Evolutionary conservation across 1,284 basidiomycete species (phyloP).

Genomic region (Sanguinoderma infundibulare): DNA sequence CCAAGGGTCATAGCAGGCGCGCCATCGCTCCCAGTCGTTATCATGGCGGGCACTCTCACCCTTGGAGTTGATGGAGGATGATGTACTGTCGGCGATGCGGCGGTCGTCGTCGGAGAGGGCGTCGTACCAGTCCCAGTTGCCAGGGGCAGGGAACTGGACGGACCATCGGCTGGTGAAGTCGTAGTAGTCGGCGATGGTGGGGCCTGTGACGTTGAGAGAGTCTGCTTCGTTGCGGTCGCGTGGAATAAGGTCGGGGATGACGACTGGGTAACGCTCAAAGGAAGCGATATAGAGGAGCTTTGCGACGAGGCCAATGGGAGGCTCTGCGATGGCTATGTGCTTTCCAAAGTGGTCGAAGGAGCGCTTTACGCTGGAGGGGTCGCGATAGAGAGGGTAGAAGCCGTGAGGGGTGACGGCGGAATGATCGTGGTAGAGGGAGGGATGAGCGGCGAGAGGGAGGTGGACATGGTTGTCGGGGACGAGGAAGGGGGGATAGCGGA

Average conservation of each 20-base stretch:
- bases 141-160: conserved; percentile 34
- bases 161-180: conserved; percentile 54
- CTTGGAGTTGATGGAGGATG: conserved; percentile 23
- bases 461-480: conserved; percentile 64
- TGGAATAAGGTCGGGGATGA: conserved; percentile 50
- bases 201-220: conserved; percentile 37
- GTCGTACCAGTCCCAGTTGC: conserved; percentile 46
- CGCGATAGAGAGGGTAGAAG: conserved; percentile 58
- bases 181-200: conserved; percentile 63
- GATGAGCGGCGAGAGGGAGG: conserved; percentile 47
- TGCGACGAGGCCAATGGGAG: conserved; percentile 60
- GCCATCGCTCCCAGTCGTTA: conserved; percentile 59
- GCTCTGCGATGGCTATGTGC: conserved; percentile 44
- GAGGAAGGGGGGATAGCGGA: conserved; percentile 58
- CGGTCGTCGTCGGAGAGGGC: conserved; percentile 28
- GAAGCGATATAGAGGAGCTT: conserved; percentile 67
- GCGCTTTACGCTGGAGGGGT: conserved; percentile 30
- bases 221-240: conserved; percentile 48
- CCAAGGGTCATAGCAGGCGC: conserved; percentile 51
- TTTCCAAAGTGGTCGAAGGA: conserved; percentile 45
- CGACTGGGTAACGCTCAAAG: conserved; percentile 53
- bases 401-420: conserved; percentile 54
- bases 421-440: conserved; percentile 40
- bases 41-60: conserved; percentile 53
- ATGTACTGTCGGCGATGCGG: conserved; percentile 31